These are phyloP conservation scores for Amesomyces nigricolor DNA, from an alignment of 2,329 filamentous ascomycete species.

Conservation along the genomic window DNA sequence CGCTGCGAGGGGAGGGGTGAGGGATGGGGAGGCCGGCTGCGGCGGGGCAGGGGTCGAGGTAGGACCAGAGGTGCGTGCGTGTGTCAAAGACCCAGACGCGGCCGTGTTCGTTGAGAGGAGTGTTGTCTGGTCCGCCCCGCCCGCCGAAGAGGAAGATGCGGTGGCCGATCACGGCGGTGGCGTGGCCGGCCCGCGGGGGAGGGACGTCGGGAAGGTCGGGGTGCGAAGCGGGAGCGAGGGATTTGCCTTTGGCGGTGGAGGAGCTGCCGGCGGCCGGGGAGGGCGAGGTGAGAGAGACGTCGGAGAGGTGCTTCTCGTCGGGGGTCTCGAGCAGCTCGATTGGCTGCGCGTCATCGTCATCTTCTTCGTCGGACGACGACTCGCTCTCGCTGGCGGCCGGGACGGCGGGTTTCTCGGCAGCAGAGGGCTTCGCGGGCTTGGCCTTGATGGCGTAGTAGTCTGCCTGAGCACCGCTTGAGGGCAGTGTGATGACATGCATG, in stretches of 20 bases:
- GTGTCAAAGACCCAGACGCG: slow-evolving; percentile 73
- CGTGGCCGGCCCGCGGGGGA: slow-evolving; percentile 64
- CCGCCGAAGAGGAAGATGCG: slow-evolving; percentile 80
- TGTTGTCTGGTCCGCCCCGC: slow-evolving; percentile 62
- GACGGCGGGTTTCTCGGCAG: background rate
- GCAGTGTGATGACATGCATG: slow-evolving; percentile 60
- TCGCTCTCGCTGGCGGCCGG: background rate
- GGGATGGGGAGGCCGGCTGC: slow-evolving; percentile 22
- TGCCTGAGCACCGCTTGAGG: slow-evolving; percentile 50
- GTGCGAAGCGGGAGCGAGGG: slow-evolving; percentile 26
- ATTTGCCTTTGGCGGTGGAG: slow-evolving; percentile 37
- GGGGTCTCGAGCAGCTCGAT: background rate
- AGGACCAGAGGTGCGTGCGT: slow-evolving; percentile 56
- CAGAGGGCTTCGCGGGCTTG: slow-evolving; percentile 20
- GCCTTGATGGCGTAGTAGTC: slow-evolving; percentile 56
- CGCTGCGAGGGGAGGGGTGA: slow-evolving; percentile 61
- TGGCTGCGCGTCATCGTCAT: background rate
- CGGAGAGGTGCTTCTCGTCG: slow-evolving; percentile 22
- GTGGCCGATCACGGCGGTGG: slow-evolving; percentile 60
- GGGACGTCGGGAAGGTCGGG: slow-evolving; percentile 46
- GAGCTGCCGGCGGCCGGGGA: background rate
- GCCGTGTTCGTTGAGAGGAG: slow-evolving; percentile 67
- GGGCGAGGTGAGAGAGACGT: slow-evolving; percentile 19
- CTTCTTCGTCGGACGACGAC: background rate
- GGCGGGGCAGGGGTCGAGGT: slow-evolving; percentile 51